Conservation (phyloP, 805 yeast species). For the Soucietia sequanensis region DNA sequence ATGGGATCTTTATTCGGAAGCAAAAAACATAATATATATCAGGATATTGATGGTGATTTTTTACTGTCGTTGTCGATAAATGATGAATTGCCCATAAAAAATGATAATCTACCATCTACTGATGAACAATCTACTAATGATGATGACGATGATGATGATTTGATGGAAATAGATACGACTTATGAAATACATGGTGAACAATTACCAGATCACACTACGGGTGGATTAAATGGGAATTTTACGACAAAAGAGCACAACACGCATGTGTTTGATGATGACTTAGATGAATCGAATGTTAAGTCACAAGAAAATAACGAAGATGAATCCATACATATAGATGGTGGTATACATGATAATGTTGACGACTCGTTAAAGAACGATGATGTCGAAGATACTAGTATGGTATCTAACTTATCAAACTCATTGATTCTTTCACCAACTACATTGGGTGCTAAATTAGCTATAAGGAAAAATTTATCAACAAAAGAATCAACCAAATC, state of each 20-base stretch:
- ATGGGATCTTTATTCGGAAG: too few relatives aligned
- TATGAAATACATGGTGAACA: too few relatives aligned
- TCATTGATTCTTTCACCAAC: slow-evolving; percentile 35
- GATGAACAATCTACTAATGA: slow-evolving; percentile 2
- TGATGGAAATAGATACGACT: slow-evolving; percentile 21
- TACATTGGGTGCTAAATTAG: slow-evolving; percentile 39
- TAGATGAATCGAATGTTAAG: neutral
- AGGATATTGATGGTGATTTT: slow-evolving; percentile 22
- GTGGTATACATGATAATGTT: neutral
- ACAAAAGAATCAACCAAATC: slow-evolving; percentile 7
- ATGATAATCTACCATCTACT: slow-evolving; percentile 3
- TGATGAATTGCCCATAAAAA: too few relatives aligned
- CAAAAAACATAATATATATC: neutral
- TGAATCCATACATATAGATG: too few relatives aligned
- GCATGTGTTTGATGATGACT: slow-evolving; percentile 1
- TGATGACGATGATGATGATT: slow-evolving; percentile 10
- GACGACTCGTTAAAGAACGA: slow-evolving; percentile 5
- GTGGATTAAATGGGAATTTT: too few relatives aligned
- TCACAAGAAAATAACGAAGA: slow-evolving; percentile 5
- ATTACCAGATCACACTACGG: too few relatives aligned
- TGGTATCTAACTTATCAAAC: slow-evolving; percentile 12
- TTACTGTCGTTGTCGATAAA: slow-evolving; percentile 23
- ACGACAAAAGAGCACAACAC: slow-evolving; percentile 3
- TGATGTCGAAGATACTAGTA: slow-evolving; percentile 11
- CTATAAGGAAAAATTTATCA: slow-evolving; percentile 19